phyloP scores from a whole-genome alignment of 2,329 filamentous ascomycete genomes.

The Aspergillus piperis region DNA sequence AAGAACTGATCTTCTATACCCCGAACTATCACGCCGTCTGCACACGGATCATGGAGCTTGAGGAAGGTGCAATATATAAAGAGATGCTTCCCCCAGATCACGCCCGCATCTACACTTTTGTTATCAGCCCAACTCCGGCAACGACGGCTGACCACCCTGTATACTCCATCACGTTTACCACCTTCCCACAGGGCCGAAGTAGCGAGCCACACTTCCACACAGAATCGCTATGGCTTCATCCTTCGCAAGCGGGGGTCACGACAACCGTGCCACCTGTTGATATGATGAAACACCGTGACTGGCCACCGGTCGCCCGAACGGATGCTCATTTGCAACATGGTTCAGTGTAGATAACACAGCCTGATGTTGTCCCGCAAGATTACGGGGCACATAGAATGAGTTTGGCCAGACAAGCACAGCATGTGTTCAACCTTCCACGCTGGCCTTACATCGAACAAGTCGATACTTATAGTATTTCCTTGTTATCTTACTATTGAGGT shows the following conservation, averaged over 20 bases:
- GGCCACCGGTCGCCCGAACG: not conserved
- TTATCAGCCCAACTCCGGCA: not conserved
- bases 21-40: conserved; percentile 19
- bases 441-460: too few species aligned
- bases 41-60: conserved; percentile 19
- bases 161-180: conserved; percentile 15
- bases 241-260: not conserved
- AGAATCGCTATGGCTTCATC: conserved; percentile 6
- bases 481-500: too few species aligned
- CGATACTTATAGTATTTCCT: too few species aligned
- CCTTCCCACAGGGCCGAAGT: conserved; percentile 14
- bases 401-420: too few species aligned
- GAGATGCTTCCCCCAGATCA: conserved; percentile 12
- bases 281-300: not conserved
- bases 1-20: conserved; percentile 18
- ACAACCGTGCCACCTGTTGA: not conserved
- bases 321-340: too few species aligned
- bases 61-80: conserved; percentile 11
- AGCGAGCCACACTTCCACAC: conserved; percentile 9
- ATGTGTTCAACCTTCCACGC: too few species aligned
- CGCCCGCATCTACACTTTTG: conserved; percentile 18
- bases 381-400: too few species aligned
- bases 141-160: not conserved
- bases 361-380: too few species aligned
- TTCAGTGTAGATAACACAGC: too few species aligned